phyloP scores from a whole-genome alignment of 352 stramenopile species.

The Phytophthora megakarya region DNA sequence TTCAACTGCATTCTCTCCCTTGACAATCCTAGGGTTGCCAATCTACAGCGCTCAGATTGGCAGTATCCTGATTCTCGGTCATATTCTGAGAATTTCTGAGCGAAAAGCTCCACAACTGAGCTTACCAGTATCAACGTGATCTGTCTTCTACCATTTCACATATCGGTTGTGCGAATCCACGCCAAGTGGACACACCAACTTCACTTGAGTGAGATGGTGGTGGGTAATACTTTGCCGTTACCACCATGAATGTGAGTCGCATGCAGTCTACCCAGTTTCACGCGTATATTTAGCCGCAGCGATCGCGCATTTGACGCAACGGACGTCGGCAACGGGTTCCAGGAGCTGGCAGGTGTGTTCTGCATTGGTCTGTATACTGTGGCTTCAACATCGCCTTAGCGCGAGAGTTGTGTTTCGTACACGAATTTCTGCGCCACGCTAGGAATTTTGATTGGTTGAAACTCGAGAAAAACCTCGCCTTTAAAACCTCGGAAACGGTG shows the following conservation, averaged over 20 bases:
- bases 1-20: background rate
- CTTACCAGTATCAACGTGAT: too few species aligned
- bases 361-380: background rate
- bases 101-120: too few species aligned
- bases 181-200: background rate
- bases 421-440: constrained; percentile 32
- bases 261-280: background rate
- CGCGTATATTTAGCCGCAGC: constrained; percentile 4
- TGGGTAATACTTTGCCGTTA: background rate
- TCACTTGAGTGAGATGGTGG: background rate
- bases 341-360: background rate
- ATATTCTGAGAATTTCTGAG: too few species aligned
- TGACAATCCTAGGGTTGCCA: background rate
- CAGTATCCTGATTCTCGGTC: too few species aligned
- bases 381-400: constrained; percentile 20
- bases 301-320: constrained; percentile 3
- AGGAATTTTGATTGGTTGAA: constrained; percentile 31
- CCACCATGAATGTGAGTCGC: background rate
- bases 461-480: constrained; percentile 15
- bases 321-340: constrained; percentile 1
- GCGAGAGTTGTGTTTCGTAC: constrained; percentile 11
- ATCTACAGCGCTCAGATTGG: too few species aligned
- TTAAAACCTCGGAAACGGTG: constrained; percentile 22
- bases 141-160: background rate
- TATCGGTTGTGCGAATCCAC: too few species aligned